These are phyloP conservation scores for Ophiostoma australiae DNA, from an alignment of 2,329 filamentous ascomycete species.

Conservation along the genomic window DNA sequence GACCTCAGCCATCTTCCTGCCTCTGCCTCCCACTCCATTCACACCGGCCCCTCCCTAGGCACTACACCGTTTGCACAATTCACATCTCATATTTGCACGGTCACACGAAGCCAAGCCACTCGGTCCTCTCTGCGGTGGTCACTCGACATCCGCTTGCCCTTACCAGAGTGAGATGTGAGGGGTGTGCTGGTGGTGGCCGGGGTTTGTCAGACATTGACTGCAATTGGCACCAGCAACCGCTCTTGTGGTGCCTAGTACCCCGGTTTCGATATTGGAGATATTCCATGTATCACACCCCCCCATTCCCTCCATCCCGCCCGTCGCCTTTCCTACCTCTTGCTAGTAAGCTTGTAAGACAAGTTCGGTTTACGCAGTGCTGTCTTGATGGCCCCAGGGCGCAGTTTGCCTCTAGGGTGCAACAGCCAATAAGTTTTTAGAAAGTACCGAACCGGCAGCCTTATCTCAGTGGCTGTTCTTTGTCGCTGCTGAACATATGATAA, in stretches of 20 bases:
- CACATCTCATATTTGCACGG: background rate
- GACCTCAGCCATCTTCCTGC: background rate
- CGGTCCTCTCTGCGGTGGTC: background rate
- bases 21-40: slow-evolving; percentile 1
- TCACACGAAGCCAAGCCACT: background rate
- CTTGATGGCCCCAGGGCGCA: background rate
- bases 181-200: slow-evolving; percentile 1
- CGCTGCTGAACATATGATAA: background rate
- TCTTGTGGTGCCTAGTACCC: background rate
- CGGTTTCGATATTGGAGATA: background rate
- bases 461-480: background rate
- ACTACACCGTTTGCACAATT: background rate
- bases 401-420: background rate
- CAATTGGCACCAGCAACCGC: background rate
- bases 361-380: background rate
- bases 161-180: slow-evolving; percentile 5
- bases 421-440: background rate
- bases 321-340: background rate
- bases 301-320: background rate
- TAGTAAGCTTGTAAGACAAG: slow-evolving; percentile 5
- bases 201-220: background rate
- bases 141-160: background rate
- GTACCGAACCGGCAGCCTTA: background rate
- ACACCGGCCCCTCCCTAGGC: background rate
- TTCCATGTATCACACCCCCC: background rate